Percentiles rank a stretch among this genome's conserved stretches.
phyloP scores from a whole-genome alignment of 495 filamentous ascomycete genomes.

The Wilcoxina mikolae region DNA sequence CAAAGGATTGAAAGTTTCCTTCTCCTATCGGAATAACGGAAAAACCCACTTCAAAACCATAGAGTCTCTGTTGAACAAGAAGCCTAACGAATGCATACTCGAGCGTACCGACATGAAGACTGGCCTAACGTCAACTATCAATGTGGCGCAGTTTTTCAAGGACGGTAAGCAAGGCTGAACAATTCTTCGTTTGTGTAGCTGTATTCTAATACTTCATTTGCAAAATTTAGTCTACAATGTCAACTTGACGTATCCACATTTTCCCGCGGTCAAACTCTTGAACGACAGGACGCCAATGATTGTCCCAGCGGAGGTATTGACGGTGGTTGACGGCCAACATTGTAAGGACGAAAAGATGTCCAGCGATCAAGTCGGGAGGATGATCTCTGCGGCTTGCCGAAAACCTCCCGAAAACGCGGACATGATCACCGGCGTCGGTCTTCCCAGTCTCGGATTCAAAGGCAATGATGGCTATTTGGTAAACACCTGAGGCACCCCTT shows the following conservation, averaged over 20 bases:
- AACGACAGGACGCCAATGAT: conserved; percentile 41
- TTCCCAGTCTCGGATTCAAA: conserved; percentile 37
- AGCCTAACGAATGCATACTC: conserved; percentile 11
- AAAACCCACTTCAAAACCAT: neutral
- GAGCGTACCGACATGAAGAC: conserved; percentile 9
- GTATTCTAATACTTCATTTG: neutral
- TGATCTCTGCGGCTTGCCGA: conserved; percentile 20
- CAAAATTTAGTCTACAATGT: neutral
- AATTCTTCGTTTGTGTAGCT: neutral
- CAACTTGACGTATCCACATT: conserved; percentile 25
- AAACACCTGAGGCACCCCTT: conserved; percentile 14
- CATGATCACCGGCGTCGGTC: conserved; percentile 20
- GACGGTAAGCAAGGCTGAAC: conserved; percentile 33
- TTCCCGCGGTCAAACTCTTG: conserved; percentile 53
- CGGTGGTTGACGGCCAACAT: conserved; percentile 16
- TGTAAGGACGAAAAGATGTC: conserved; percentile 18
- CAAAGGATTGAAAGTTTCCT: neutral
- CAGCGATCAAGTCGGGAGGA: conserved; percentile 21
- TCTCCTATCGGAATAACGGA: neutral
- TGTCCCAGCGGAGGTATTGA: conserved; percentile 22
- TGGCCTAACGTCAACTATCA: neutral
- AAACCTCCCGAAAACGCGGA: conserved; percentile 18
- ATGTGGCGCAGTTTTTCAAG: conserved; percentile 19
- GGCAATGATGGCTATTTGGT: conserved; percentile 40
- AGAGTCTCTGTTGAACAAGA: neutral